phyloP scores from a whole-genome alignment of 768 basidiomycete species.

The Lentinula raphanica region DNA sequence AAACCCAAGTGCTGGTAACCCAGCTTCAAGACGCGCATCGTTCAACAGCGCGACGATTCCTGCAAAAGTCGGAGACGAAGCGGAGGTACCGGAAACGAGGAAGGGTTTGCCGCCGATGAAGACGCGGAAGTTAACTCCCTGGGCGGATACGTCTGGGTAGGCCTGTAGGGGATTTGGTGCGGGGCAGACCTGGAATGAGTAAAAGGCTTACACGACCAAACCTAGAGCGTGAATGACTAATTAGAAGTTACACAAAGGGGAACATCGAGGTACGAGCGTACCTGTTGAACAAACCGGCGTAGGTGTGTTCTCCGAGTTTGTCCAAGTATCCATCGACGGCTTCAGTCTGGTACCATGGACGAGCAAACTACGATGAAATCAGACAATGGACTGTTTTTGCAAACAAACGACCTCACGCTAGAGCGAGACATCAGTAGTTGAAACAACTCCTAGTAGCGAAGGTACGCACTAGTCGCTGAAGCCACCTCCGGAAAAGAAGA shows the following conservation, averaged over 20 bases:
- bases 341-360: constrained; percentile 48
- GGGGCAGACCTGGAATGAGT: background rate
- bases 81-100: constrained; percentile 60
- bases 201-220: constrained; percentile 39
- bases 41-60: constrained; percentile 62
- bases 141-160: constrained; percentile 65
- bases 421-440: background rate
- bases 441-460: background rate
- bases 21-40: constrained; percentile 46
- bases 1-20: constrained; percentile 50
- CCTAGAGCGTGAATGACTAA: constrained; percentile 22
- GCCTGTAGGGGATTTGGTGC: constrained; percentile 28
- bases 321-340: constrained; percentile 41
- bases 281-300: constrained; percentile 57
- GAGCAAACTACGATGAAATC: constrained; percentile 35
- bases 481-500: constrained; percentile 64
- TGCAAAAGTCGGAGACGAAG: constrained; percentile 59
- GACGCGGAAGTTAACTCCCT: constrained; percentile 44
- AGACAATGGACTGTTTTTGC: no score
- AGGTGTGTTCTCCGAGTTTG: constrained; percentile 41
- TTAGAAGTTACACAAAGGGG: no score
- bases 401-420: background rate
- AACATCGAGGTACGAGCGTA: no score
- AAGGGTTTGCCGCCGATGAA: constrained; percentile 32
- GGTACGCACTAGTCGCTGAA: constrained; percentile 58